phyloP scores from a whole-genome alignment of 352 stramenopile genomes.

The Phytophthora meadii region DNA sequence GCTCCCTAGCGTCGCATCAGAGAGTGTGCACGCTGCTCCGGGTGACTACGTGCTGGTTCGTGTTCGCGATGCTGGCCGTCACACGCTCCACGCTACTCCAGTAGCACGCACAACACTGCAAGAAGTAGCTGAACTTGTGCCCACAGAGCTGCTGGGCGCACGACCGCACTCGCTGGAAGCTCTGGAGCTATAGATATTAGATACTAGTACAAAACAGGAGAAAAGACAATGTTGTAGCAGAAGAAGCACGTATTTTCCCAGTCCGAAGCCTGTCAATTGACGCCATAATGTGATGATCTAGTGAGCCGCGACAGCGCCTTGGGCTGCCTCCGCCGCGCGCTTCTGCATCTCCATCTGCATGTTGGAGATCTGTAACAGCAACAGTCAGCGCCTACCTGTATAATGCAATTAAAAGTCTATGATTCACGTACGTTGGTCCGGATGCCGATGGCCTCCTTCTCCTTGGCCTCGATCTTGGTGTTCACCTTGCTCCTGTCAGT shows the following conservation, averaged over 20 bases:
- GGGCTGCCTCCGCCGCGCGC: slow-evolving; percentile 77
- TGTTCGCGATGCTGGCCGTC: slow-evolving; percentile 77
- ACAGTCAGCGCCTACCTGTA: background rate
- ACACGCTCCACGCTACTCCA: slow-evolving; percentile 86
- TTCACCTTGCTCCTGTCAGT: slow-evolving; percentile 82
- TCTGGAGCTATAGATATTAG: slow-evolving; percentile 43
- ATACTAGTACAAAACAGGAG: slow-evolving; percentile 19
- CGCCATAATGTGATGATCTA: slow-evolving; percentile 17
- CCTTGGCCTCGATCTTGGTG: slow-evolving; percentile 88
- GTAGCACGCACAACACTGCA: slow-evolving; percentile 77
- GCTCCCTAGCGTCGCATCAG: slow-evolving; percentile 38
- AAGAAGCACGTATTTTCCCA: slow-evolving; percentile 27
- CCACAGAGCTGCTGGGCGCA: slow-evolving; percentile 63
- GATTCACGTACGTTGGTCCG: slow-evolving; percentile 71
- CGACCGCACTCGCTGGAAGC: slow-evolving; percentile 49
- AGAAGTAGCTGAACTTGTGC: slow-evolving; percentile 63
- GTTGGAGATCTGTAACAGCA: slow-evolving; percentile 75
- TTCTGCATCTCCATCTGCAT: slow-evolving; percentile 93
- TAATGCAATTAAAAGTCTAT: background rate
- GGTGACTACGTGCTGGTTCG: slow-evolving; percentile 89
- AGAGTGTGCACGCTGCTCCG: slow-evolving; percentile 53
- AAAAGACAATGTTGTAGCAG: slow-evolving; percentile 10
- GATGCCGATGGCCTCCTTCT: slow-evolving; percentile 91
- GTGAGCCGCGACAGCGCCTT: slow-evolving; percentile 60
- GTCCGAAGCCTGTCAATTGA: slow-evolving; percentile 1